Percentiles rank a stretch among this genome's conserved stretches.
Evolutionary conservation across 2,329 filamentous ascomycete genomes (phyloP).

Genomic region (Blastomyces parvus): DNA sequence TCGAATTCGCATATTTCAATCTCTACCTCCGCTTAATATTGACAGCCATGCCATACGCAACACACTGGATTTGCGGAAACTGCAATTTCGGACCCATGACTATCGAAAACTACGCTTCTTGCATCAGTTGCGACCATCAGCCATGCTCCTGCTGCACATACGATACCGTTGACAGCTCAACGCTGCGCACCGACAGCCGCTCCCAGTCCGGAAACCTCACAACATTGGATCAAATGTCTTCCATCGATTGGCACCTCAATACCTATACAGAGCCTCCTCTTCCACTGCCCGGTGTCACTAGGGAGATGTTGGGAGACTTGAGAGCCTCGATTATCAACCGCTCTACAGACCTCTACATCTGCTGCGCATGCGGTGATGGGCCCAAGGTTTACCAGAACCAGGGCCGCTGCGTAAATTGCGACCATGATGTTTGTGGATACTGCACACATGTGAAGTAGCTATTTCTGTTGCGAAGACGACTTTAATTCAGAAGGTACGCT

Average conservation of each 20-base stretch:
- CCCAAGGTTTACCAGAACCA: constrained; percentile 31
- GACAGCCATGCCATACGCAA: constrained; percentile 17
- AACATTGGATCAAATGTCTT: not conserved
- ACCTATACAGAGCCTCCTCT: not conserved
- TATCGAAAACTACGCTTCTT: constrained; percentile 10
- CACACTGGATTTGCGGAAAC: constrained; percentile 28
- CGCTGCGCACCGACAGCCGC: constrained; percentile 8
- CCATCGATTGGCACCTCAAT: not conserved
- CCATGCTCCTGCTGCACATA: constrained; percentile 16
- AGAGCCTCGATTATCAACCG: constrained; percentile 6
- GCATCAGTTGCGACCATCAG: not conserved
- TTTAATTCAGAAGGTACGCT: not conserved
- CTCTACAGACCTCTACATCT: constrained; percentile 28
- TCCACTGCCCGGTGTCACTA: not conserved
- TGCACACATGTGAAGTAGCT: constrained; percentile 26
- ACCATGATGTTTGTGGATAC: constrained; percentile 23
- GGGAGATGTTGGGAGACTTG: not conserved
- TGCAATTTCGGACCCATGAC: constrained; percentile 28
- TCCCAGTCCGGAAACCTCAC: constrained; percentile 1
- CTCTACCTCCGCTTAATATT: not conserved
- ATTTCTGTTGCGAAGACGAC: not conserved
- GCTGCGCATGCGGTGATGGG: constrained; percentile 32
- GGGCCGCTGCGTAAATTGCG: constrained; percentile 26
- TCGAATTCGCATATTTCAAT: not conserved
- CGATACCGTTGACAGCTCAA: constrained; percentile 16